Conservation (phyloP, 345 rosid genomes). For the Eucalyptus cloeziana region DNA sequence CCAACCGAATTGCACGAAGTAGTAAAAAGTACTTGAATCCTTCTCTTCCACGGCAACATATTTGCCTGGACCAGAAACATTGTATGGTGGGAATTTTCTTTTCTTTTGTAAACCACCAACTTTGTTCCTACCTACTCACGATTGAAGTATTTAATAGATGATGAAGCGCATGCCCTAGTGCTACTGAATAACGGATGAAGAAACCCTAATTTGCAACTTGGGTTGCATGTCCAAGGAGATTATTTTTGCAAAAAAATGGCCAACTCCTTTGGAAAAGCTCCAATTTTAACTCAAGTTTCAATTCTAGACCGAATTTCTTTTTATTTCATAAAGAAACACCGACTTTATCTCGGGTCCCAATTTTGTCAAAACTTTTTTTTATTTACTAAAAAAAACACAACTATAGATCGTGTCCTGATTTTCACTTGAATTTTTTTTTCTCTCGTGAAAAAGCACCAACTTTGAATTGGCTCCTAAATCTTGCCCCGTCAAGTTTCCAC, state of each 20-base stretch:
- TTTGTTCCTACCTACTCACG: background rate
- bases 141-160: background rate
- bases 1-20: background rate
- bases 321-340: background rate
- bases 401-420: background rate
- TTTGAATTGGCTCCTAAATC: background rate
- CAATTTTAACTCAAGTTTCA: background rate
- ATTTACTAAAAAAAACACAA: background rate
- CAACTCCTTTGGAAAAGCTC: background rate
- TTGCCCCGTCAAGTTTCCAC: background rate
- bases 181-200: background rate
- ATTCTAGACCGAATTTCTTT: background rate
- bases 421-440: background rate
- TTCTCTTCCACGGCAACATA: background rate
- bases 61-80: background rate
- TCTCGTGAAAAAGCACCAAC: background rate
- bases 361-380: accelerated
- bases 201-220: background rate
- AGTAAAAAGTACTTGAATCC: background rate
- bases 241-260: background rate
- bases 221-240: background rate
- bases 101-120: background rate
- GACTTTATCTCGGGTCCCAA: background rate
- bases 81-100: background rate
- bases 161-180: background rate